Evolutionary conservation across 768 basidiomycete genomes (phyloP), one percentile per base, ranked within the genome.

Genomic region (Hirschioporus abietinus): DNA sequence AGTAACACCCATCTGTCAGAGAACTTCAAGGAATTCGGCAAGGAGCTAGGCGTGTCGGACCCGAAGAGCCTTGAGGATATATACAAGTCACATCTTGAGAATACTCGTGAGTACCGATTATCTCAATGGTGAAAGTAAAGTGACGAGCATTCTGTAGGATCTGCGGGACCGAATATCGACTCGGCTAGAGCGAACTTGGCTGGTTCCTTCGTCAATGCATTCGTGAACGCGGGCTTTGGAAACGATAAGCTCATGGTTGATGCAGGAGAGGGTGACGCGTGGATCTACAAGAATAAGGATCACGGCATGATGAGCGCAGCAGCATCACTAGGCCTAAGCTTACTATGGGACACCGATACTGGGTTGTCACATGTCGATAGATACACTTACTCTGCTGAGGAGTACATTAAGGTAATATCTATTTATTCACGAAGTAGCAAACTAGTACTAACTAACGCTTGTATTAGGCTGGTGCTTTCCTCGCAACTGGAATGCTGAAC

Each of bases 201-300:
- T 0, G 93, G 95, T 2, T 97, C 96, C 0, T 99, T 99, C 70
- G 97, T 99, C 69, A 99, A 99, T 73, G 97, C 95, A 1, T 99
- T 99, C 68, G 96, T 98, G 64, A 99, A 99, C 73, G 96, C 95
- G 59, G 97, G 96, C 0, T 99, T 96, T 73, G 95, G 95, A 25
- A 99, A 99, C 75, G 97, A 99, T 76, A 98, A 97, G 76, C 85
- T 99, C 65, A 96, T 99, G 93, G 95, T 96, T 6, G 91, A 90
- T 74, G 96, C 95, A 1, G 92, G 95, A 67, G 96, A 97, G 73
- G 96, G 97, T 17, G 93, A 88, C 77, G 96, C 94, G 72, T 99
- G 95, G 95, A 94, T 99, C 66, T 99, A 99, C 83, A 99, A 99
- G 85, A 99, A 99, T 82, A 99, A 99, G 79, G 96, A 98, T 64